Base-by-base conservation (phyloP, 305 asterid species). In the Striga hermonthica region DNA sequence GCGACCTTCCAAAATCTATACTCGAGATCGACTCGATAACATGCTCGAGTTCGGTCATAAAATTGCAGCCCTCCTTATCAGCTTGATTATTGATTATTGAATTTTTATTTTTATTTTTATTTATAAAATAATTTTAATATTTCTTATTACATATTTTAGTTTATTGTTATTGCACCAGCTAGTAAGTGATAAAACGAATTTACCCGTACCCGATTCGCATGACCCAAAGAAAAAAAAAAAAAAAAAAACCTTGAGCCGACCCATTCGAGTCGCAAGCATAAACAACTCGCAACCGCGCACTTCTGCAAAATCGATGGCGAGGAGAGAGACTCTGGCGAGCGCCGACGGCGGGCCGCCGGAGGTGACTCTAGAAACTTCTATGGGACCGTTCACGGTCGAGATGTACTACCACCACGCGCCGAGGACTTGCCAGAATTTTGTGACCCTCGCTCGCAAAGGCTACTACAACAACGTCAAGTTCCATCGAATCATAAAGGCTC, bases 361-460 rank as follows among this genome's bases (percentile, higher is more conserved):
- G 85, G 95, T 87, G 15, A 87, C 97, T 72, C 84, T 90, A 11
- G 95, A 84, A 77, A 90, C 98, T 37, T 90, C 98, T 61, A 92
- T 92, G 98, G 97, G 98, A 1, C 78, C 96, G 38, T 70, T 92
- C n/a, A 78, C 98, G 0, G 72, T 92, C 28, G 97, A 92, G 96
- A 90, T 92, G 97, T 92, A 92, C 72, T 79, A 84, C 86, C 83
- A 84, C 77, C 96, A 92, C 73, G 94, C 98, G 2, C 98, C 98
- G 7, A 78, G 90, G 59, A 92, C 98, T 57, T 90, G 97, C 83
- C 78, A 90, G 72, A 92, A 87, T 74, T 92, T 92, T 84, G 64
- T 86, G 4, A 92, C 83, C 83, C 95, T 92, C 67, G 85, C 97
- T 80, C 95, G 95, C 71, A 85, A 81, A 72, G 98, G 97, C 56